Conservation (phyloP, 306 rosid genomes). For the Cucumis hystrix region DNA sequence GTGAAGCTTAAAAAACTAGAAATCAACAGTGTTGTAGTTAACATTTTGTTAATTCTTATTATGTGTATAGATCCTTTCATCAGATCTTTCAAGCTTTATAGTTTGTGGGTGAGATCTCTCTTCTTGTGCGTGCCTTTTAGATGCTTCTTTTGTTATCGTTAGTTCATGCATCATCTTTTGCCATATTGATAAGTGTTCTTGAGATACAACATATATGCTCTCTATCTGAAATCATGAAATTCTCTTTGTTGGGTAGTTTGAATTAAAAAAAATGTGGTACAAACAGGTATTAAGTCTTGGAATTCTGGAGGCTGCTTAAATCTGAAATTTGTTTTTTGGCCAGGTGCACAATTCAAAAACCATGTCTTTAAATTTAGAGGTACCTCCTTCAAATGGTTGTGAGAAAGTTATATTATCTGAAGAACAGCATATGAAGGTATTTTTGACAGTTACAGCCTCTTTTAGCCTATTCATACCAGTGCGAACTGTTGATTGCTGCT, state of each 20-base stretch:
- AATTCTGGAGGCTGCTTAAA: slow-evolving; percentile 1
- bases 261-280: not conserved
- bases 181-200: not conserved
- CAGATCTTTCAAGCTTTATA: not conserved
- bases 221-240: not conserved
- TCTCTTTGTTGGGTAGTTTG: not conserved
- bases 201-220: not conserved
- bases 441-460: not conserved
- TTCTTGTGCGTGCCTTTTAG: not conserved
- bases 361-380: slow-evolving; percentile 46
- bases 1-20: not conserved
- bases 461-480: not conserved
- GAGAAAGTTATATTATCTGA: slow-evolving; percentile 25
- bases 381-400: slow-evolving; percentile 33
- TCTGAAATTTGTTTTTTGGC: slow-evolving; percentile 9
- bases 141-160: not conserved
- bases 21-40: not conserved
- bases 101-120: not conserved
- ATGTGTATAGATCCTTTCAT: not conserved
- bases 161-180: not conserved
- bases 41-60: too few species aligned
- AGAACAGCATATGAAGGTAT: slow-evolving; percentile 68
- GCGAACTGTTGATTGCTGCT: not conserved
- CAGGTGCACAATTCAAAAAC: slow-evolving; percentile 16
- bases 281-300: not conserved